phyloP scores from a whole-genome alignment of 2,329 filamentous ascomycete genomes.

The Furcasterigmium furcatum region DNA sequence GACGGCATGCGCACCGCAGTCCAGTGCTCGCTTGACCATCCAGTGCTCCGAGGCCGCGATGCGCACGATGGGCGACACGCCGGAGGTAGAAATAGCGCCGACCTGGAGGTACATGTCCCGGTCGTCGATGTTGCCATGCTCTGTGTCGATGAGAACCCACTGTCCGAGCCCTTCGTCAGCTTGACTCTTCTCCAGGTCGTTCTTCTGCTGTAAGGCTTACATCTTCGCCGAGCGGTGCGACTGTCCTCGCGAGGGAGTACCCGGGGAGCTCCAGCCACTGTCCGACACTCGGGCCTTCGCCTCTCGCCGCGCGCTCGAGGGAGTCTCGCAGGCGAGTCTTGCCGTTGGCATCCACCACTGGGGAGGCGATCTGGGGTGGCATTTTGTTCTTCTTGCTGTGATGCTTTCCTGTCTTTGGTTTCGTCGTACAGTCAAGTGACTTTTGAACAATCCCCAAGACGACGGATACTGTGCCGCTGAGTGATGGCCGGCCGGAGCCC shows the following conservation, averaged over 20 bases:
- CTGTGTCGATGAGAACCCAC: conserved; percentile 60
- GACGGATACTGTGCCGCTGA: no score
- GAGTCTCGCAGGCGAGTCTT: conserved; percentile 23
- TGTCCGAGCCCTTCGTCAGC: no score
- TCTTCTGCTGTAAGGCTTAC: no score
- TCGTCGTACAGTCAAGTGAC: no score
- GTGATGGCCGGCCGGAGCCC: no score
- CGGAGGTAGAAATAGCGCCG: conserved; percentile 28
- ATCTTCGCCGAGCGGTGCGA: conserved; percentile 23
- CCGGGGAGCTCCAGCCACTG: conserved; percentile 27
- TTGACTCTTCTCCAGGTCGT: no score
- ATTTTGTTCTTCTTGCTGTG: no score
- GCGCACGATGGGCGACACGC: conserved; percentile 40
- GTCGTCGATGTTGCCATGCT: conserved; percentile 49
- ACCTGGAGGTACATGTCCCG: conserved; percentile 13
- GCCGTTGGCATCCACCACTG: conserved; percentile 20
- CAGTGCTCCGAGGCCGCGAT: conserved; percentile 53
- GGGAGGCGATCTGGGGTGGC: conserved; percentile 11
- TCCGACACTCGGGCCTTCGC: conserved; percentile 22
- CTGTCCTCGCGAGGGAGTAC: conserved; percentile 22
- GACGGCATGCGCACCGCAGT: conserved; percentile 48
- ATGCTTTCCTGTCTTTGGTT: no score
- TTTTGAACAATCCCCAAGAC: no score
- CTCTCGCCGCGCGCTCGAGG: conserved; percentile 20
- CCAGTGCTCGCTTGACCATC: conserved; percentile 58